Conservation (phyloP, 352 stramenopile species). For the Thalassiosira livingstoniorum region DNA sequence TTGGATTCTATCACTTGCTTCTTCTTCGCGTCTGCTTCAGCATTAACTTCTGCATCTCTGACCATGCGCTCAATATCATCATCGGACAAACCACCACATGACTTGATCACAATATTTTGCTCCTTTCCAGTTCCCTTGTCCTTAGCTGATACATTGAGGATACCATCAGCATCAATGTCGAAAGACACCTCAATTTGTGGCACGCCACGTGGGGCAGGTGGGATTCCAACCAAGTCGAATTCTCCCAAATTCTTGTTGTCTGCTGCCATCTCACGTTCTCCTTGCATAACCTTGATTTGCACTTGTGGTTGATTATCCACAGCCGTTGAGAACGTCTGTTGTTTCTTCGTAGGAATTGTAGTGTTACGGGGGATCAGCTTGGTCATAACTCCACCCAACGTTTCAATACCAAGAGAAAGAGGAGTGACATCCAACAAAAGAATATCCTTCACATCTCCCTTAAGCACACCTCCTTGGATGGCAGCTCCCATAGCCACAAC, state of each 20-base stretch:
- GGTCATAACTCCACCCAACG: constrained; percentile 97
- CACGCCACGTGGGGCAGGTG: constrained; percentile 93
- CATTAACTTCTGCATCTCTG: constrained; percentile 95
- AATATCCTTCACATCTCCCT: constrained; percentile 98
- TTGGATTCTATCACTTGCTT: constrained; percentile 96
- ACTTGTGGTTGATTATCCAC: constrained; percentile 96
- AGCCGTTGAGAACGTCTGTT: constrained; percentile 96
- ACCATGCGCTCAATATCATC: constrained; percentile 98
- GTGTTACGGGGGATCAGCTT: constrained; percentile 98
- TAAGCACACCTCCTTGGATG: constrained; percentile 95
- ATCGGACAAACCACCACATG: constrained; percentile 93
- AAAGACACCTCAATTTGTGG: constrained; percentile 98
- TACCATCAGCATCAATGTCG: constrained; percentile 99
- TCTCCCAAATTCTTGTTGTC: constrained; percentile 98
- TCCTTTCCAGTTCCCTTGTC: constrained; percentile 99
- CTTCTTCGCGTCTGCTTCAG: constrained; percentile 92
- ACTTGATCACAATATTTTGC: constrained; percentile 97
- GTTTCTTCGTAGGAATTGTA: constrained; percentile 98
- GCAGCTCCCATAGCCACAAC: constrained; percentile 98
- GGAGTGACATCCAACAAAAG: constrained; percentile 97
- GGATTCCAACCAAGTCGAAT: constrained; percentile 98
- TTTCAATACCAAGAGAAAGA: constrained; percentile 98
- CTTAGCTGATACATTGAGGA: constrained; percentile 96
- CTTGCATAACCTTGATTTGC: constrained; percentile 97
- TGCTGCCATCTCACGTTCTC: constrained; percentile 96